These are phyloP conservation scores for Arthrobotrys entomopaga DNA, from an alignment of 2,329 filamentous ascomycete genomes.

Conservation along the genomic window DNA sequence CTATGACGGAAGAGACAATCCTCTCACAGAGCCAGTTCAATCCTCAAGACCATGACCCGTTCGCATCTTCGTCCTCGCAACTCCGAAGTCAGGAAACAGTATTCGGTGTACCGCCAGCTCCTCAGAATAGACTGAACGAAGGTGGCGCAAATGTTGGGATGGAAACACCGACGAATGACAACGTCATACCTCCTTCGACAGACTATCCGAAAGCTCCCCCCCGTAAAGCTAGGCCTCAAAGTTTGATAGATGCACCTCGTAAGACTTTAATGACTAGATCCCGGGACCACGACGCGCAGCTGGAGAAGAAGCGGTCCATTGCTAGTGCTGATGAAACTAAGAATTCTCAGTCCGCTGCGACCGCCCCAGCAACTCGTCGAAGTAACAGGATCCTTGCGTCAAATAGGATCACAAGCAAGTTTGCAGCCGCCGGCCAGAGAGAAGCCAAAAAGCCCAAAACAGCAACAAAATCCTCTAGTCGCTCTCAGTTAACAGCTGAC, in stretches of 20 bases:
- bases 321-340: conserved; percentile 55
- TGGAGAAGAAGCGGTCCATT: conserved; percentile 54
- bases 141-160: conserved; percentile 60
- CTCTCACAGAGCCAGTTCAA: conserved; percentile 15
- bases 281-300: conserved; percentile 44
- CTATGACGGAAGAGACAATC: conserved; percentile 59
- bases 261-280: conserved; percentile 54
- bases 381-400: conserved; percentile 58
- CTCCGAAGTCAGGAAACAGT: conserved; percentile 63
- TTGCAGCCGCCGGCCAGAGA: conserved; percentile 59
- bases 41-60: conserved; percentile 63
- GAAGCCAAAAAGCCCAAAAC: conserved; percentile 60
- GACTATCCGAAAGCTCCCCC: conserved; percentile 57
- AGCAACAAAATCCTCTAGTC: conserved; percentile 59
- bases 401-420: conserved; percentile 59
- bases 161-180: conserved; percentile 65
- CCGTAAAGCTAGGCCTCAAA: conserved; percentile 58
- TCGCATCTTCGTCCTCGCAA: conserved; percentile 60
- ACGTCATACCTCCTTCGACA: conserved; percentile 54
- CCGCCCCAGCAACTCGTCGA: conserved; percentile 58
- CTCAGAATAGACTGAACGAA: conserved; percentile 63
- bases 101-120: conserved; percentile 63
- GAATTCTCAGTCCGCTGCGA: conserved; percentile 57
- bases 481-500: conserved; percentile 55
- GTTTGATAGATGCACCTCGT: conserved; percentile 54